A percentile compares a stretch with the other conserved stretches of the same genome.
phyloP scores from a whole-genome alignment of 345 rosid species.

The Crucihimalaya himalaica region DNA sequence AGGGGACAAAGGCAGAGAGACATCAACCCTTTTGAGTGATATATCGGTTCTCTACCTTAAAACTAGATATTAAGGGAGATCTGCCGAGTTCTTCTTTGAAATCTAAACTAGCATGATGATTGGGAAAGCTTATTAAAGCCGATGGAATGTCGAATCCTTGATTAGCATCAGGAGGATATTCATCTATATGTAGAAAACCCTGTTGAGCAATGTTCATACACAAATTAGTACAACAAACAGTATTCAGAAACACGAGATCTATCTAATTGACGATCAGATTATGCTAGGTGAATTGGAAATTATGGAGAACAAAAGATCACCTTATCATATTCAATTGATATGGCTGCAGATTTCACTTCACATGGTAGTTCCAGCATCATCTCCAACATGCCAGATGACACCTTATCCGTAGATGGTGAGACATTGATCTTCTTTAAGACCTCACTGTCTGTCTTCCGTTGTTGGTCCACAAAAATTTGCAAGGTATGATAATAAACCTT shows the following conservation, averaged over 20 bases:
- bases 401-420: slow-evolving; percentile 87
- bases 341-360: slow-evolving; percentile 65
- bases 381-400: slow-evolving; percentile 94
- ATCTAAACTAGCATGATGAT: slow-evolving; percentile 51
- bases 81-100: slow-evolving; percentile 45
- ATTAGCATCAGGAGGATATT: slow-evolving; percentile 98
- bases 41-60: slow-evolving; percentile 51
- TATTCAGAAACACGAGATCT: not conserved
- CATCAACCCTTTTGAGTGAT: not conserved
- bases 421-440: slow-evolving; percentile 64
- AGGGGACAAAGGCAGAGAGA: not conserved
- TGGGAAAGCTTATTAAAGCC: slow-evolving; percentile 79
- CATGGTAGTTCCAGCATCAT: slow-evolving; percentile 81
- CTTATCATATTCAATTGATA: slow-evolving; percentile 92
- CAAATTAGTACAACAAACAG: slow-evolving; percentile 22
- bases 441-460: slow-evolving; percentile 51
- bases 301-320: slow-evolving; percentile 38
- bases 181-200: slow-evolving; percentile 95
- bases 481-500: slow-evolving; percentile 85
- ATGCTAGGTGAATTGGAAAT: not conserved
- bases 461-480: slow-evolving; percentile 71
- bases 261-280: not conserved
- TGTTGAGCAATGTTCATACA: slow-evolving; percentile 38
- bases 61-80: slow-evolving; percentile 58
- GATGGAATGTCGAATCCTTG: slow-evolving; percentile 98